phyloP scores from a whole-genome alignment of 805 yeast species.

The Yarrowia osloensis region DNA sequence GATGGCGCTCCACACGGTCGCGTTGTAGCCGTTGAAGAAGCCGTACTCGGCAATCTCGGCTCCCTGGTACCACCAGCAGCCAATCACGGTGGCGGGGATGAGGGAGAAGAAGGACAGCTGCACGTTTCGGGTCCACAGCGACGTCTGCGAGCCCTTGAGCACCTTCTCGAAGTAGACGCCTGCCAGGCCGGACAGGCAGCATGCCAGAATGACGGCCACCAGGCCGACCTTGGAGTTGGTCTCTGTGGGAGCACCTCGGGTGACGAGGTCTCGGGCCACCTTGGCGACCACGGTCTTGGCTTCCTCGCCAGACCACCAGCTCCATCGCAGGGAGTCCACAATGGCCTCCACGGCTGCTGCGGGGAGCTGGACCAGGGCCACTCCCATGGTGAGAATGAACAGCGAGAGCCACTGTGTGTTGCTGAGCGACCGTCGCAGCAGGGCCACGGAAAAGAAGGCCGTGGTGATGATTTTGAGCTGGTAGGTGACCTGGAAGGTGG shows the following conservation, averaged over 20 bases:
- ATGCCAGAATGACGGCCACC: conserved; percentile 45
- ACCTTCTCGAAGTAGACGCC: conserved; percentile 50
- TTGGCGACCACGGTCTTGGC: conserved; percentile 13
- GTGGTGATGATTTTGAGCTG: conserved; percentile 49
- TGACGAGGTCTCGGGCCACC: conserved; percentile 21
- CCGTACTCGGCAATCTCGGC: conserved; percentile 42
- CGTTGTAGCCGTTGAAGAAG: conserved; percentile 46
- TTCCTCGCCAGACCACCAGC: conserved; percentile 31
- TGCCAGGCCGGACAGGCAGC: conserved; percentile 46
- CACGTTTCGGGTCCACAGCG: conserved; percentile 47
- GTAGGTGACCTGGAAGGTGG: conserved; percentile 49
- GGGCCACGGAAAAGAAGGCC: conserved; percentile 47
- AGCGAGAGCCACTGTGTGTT: conserved; percentile 45
- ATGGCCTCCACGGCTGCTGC: conserved; percentile 36
- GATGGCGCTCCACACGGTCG: conserved; percentile 45
- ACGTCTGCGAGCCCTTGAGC: conserved; percentile 44
- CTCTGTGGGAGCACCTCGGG: conserved; percentile 31
- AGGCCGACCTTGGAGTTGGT: conserved; percentile 42
- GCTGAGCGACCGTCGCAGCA: conserved; percentile 43
- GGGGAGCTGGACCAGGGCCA: conserved; percentile 48
- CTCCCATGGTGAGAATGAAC: conserved; percentile 45
- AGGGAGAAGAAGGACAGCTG: conserved; percentile 47
- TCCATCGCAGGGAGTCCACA: conserved; percentile 29
- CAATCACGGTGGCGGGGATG: conserved; percentile 46
- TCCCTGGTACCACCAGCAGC: conserved; percentile 45